These are phyloP conservation scores for Ophiostoma ips DNA, from an alignment of 2,329 filamentous ascomycete species.

Conservation along the genomic window DNA sequence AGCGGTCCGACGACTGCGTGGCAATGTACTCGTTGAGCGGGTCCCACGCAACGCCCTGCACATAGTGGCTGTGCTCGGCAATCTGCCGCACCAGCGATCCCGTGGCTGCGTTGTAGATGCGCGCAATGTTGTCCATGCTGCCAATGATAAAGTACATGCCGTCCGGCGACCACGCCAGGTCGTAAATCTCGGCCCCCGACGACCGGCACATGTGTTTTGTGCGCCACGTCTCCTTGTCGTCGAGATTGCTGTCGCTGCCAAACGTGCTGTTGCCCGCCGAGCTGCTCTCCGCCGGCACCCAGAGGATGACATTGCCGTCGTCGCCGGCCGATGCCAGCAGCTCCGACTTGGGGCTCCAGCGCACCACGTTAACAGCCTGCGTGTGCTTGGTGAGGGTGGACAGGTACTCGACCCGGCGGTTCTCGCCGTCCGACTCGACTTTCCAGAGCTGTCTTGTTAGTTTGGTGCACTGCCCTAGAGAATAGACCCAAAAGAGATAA, in stretches of 20 bases:
- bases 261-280: constrained; percentile 30
- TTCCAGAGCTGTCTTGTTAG: constrained; percentile 59
- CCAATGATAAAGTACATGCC: constrained; percentile 92
- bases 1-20: constrained; percentile 94
- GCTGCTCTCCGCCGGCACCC: constrained; percentile 75
- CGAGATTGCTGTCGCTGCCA: constrained; percentile 62
- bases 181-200: constrained; percentile 91
- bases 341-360: constrained; percentile 90
- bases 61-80: constrained; percentile 94
- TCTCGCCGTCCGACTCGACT: constrained; percentile 70
- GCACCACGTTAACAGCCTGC: constrained; percentile 93
- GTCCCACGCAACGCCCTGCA: constrained; percentile 97
- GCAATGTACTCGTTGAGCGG: constrained; percentile 96
- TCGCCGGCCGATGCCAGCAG: constrained; percentile 89
- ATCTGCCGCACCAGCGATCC: constrained; percentile 71
- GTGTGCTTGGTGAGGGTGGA: constrained; percentile 88
- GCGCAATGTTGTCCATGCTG: constrained; percentile 97
- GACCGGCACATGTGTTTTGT: constrained; percentile 97
- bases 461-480: neutral
- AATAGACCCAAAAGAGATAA: constrained; percentile 6
- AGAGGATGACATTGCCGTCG: constrained; percentile 91
- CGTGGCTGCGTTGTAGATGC: constrained; percentile 80
- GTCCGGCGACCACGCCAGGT: constrained; percentile 97
- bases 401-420: constrained; percentile 80
- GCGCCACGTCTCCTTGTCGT: constrained; percentile 94